Conservation (phyloP, 1,284 basidiomycete genomes). For the Blastosporella zonata region DNA sequence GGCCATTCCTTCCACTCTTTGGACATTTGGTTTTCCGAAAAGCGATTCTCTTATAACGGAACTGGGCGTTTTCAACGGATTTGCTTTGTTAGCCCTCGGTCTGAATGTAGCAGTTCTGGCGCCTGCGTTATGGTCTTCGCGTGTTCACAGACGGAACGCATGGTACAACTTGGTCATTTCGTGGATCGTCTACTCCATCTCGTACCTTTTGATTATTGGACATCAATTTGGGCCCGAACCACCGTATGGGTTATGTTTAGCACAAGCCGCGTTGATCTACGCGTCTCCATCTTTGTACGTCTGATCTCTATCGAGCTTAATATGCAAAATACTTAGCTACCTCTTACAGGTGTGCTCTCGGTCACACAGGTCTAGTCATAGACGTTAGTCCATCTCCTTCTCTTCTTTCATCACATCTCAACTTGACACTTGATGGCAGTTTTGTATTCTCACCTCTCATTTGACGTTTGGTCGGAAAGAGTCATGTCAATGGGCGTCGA, state of each 20-base stretch:
- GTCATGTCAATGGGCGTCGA: neutral
- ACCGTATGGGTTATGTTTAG: constrained; percentile 20
- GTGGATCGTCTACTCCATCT: constrained; percentile 25
- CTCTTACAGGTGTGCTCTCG: constrained; percentile 2
- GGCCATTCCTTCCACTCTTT: neutral
- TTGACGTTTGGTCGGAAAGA: neutral
- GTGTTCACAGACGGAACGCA: constrained; percentile 17
- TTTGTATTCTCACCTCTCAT: neutral
- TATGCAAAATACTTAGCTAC: neutral
- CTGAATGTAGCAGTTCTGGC: constrained; percentile 10
- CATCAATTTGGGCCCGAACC: constrained; percentile 24
- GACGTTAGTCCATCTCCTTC: constrained; percentile 1
- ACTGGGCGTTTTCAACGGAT: constrained; percentile 9
- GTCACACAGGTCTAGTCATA: constrained; percentile 4
- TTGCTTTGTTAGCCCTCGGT: constrained; percentile 8
- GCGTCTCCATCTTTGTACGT: constrained; percentile 22
- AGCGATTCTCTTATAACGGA: neutral
- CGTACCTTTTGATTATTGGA: constrained; percentile 24
- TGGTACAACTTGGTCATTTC: constrained; percentile 25
- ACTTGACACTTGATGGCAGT: neutral
- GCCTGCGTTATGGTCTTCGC: constrained; percentile 10
- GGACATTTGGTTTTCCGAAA: neutral
- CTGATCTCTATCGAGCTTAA: neutral
- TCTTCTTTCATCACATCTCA: neutral
- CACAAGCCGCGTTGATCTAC: constrained; percentile 26